Conservation (phyloP, 495 filamentous ascomycete genomes). For the Amniculicola lignicola region DNA sequence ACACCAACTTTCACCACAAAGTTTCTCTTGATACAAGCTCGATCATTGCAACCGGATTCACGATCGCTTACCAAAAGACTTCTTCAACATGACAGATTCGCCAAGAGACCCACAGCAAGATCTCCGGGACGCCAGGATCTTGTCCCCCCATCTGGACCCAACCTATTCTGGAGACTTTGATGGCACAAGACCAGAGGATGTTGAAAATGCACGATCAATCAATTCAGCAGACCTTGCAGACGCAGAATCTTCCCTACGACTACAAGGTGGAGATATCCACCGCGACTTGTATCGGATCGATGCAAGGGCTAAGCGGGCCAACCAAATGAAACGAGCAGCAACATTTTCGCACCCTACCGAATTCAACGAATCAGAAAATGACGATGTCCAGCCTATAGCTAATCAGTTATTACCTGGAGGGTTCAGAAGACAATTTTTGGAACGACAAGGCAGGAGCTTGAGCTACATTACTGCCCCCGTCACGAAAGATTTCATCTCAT, state of each 20-base stretch:
- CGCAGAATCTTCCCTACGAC: slow-evolving; percentile 55
- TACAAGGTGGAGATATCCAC: slow-evolving; percentile 68
- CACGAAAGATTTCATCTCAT: slow-evolving; percentile 64
- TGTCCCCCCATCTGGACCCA: slow-evolving; percentile 45
- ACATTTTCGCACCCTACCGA: slow-evolving; percentile 54
- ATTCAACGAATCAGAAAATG: slow-evolving; percentile 9
- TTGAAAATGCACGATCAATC: slow-evolving; percentile 9
- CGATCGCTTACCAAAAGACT: too few relatives aligned
- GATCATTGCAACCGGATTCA: too few relatives aligned
- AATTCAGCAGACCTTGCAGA: background rate
- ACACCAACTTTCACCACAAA: background rate
- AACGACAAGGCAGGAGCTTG: slow-evolving; percentile 37
- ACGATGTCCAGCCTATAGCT: slow-evolving; percentile 44
- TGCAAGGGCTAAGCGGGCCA: slow-evolving; percentile 43
- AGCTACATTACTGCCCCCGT: slow-evolving; percentile 49
- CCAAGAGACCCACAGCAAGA: slow-evolving; percentile 14
- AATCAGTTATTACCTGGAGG: slow-evolving; percentile 58
- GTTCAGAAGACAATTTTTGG: slow-evolving; percentile 54
- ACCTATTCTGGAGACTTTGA: slow-evolving; percentile 45
- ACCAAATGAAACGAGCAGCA: slow-evolving; percentile 51
- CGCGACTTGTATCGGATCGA: slow-evolving; percentile 64
- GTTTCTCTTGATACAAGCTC: too few relatives aligned
- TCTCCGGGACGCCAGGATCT: slow-evolving; percentile 38
- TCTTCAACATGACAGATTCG: slow-evolving; percentile 21
- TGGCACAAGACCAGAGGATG: slow-evolving; percentile 16